phyloP scores from a whole-genome alignment of 306 rosid species.

The Quercus gilva region DNA sequence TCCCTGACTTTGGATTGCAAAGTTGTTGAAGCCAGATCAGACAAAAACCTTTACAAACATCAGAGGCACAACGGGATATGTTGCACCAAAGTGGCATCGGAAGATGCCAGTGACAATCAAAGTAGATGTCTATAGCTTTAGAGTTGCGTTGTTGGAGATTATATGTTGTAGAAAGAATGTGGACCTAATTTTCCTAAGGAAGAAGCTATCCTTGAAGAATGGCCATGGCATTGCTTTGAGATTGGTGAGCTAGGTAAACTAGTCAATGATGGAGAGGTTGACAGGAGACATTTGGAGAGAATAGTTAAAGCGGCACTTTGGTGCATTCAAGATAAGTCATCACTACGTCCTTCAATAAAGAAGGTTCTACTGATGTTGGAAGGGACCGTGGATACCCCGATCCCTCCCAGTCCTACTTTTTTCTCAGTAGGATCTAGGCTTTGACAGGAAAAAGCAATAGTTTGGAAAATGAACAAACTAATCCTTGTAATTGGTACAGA shows the following conservation, averaged over 20 bases:
- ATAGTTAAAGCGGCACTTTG: constrained; percentile 22
- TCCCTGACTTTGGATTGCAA: constrained; percentile 24
- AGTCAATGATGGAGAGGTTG: neutral
- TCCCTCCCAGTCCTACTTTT: too few species aligned
- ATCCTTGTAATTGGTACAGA: too few species aligned
- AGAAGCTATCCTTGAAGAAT: too few species aligned
- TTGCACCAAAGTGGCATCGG: constrained; percentile 23
- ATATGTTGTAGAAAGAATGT: too few species aligned
- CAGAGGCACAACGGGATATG: constrained; percentile 33
- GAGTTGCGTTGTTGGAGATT: constrained; percentile 19
- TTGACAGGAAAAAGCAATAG: too few species aligned
- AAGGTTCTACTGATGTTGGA: too few species aligned
- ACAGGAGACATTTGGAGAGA: constrained; percentile 11
- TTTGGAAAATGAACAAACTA: too few species aligned
- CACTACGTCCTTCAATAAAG: neutral
- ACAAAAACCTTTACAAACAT: neutral
- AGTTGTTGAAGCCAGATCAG: constrained; percentile 20
- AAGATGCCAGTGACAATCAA: constrained; percentile 11
- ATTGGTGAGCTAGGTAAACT: constrained; percentile 9
- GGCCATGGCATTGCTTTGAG: neutral
- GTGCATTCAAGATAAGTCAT: constrained; percentile 31
- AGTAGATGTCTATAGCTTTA: constrained; percentile 23
- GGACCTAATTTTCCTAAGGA: too few species aligned
- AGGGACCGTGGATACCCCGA: neutral
- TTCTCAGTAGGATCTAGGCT: neutral